These are phyloP conservation scores for Brassica cretica DNA, from an alignment of 345 rosid species.

Conservation along the genomic window DNA sequence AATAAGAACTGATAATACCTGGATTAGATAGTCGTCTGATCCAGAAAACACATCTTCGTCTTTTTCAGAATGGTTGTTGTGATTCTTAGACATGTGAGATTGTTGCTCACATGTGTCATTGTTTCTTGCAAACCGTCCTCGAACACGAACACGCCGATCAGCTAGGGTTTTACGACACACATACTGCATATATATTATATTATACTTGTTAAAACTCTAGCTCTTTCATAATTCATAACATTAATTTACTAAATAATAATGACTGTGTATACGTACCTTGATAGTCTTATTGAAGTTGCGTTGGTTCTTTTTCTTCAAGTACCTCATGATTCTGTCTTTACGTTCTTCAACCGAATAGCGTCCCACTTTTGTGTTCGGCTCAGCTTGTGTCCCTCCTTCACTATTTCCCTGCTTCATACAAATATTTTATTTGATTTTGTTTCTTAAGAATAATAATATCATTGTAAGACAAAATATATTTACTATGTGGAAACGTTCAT, in stretches of 20 bases:
- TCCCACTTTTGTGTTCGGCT: constrained; percentile 54
- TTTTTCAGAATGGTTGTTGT: constrained; percentile 38
- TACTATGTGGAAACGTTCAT: background rate
- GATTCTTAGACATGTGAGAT: constrained; percentile 40
- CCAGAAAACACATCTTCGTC: constrained; percentile 47
- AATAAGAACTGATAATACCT: constrained; percentile 40
- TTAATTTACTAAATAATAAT: background rate
- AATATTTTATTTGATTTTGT: background rate
- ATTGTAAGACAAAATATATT: background rate
- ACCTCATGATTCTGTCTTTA: constrained; percentile 77
- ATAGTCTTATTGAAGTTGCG: constrained; percentile 93
- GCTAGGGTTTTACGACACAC: constrained; percentile 94
- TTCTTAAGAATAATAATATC: background rate
- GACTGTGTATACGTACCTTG: constrained; percentile 49
- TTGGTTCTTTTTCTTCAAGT: constrained; percentile 85
- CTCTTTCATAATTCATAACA: constrained; percentile 11
- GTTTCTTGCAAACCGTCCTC: constrained; percentile 88
- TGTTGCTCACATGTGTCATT: constrained; percentile 59
- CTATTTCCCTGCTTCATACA: constrained; percentile 42
- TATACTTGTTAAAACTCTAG: background rate
- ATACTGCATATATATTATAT: constrained; percentile 48
- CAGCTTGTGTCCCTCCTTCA: constrained; percentile 47
- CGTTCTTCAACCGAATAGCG: constrained; percentile 83
- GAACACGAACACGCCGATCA: constrained; percentile 79
- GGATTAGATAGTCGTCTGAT: constrained; percentile 39